Conservation (phyloP, 2,329 filamentous ascomycete genomes). For the Stemphylium lycopersici region DNA sequence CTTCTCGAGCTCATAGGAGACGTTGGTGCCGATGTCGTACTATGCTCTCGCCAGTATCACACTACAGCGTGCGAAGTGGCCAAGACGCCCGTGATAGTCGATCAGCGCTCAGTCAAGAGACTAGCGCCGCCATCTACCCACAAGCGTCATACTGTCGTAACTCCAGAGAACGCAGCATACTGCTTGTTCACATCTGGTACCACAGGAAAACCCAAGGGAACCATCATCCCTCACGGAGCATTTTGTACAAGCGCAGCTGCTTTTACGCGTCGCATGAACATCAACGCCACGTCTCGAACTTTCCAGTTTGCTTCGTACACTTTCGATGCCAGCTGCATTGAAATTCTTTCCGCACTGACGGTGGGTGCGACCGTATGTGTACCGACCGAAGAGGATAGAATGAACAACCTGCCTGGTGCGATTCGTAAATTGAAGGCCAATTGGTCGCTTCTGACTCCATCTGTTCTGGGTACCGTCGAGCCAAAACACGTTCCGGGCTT, state of each 20-base stretch:
- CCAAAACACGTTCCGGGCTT: slow-evolving; percentile 50
- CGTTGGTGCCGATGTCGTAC: slow-evolving; percentile 35
- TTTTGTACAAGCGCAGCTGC: slow-evolving; percentile 56
- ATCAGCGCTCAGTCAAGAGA: slow-evolving; percentile 51
- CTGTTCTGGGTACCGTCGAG: slow-evolving; percentile 48
- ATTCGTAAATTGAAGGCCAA: slow-evolving; percentile 38
- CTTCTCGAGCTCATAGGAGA: slow-evolving; percentile 45
- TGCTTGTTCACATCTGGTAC: slow-evolving; percentile 61
- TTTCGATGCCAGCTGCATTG: slow-evolving; percentile 62
- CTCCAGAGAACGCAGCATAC: slow-evolving; percentile 60
- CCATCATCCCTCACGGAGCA: slow-evolving; percentile 67
- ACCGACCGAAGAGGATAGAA: slow-evolving; percentile 60
- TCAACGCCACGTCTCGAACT: slow-evolving; percentile 62
- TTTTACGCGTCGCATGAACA: slow-evolving; percentile 46
- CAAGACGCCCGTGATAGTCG: slow-evolving; percentile 31
- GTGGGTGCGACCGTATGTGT: slow-evolving; percentile 61
- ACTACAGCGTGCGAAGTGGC: slow-evolving; percentile 32
- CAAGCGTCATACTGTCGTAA: slow-evolving; percentile 46
- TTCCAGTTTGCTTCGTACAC: slow-evolving; percentile 59
- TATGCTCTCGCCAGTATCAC: slow-evolving; percentile 35
- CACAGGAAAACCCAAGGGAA: slow-evolving; percentile 60
- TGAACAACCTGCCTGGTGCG: slow-evolving; percentile 58
- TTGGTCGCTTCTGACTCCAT: slow-evolving; percentile 41
- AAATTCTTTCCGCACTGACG: slow-evolving; percentile 60
- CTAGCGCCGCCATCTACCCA: slow-evolving; percentile 42